phyloP scores from a whole-genome alignment of 1,284 basidiomycete species.

The Peniophora sp. region DNA sequence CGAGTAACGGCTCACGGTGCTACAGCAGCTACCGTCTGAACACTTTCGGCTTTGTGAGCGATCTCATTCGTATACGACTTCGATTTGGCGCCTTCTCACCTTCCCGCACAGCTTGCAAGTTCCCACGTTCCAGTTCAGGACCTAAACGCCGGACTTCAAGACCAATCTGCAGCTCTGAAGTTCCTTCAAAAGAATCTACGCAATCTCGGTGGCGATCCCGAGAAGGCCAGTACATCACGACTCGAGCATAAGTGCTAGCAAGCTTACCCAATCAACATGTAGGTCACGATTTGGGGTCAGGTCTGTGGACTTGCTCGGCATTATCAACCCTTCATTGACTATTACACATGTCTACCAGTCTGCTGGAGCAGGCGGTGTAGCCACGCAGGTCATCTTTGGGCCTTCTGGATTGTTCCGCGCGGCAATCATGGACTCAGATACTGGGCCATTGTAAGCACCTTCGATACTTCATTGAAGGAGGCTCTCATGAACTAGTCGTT shows the following conservation, averaged over 20 bases:
- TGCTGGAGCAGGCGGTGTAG: constrained; percentile 48
- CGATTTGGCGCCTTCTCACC: constrained; percentile 1
- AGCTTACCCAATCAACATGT: neutral
- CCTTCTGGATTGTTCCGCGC: constrained; percentile 39
- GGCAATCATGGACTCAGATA: constrained; percentile 44
- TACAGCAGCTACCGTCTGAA: constrained; percentile 49
- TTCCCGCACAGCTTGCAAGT: constrained; percentile 38
- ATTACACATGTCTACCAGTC: too few species aligned
- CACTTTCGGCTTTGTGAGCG: constrained; percentile 49
- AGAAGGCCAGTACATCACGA: constrained; percentile 31
- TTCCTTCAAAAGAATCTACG: constrained; percentile 58
- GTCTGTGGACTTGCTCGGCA: constrained; percentile 23
- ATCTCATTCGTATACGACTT: too few species aligned
- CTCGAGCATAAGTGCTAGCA: neutral
- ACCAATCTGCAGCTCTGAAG: constrained; percentile 48
- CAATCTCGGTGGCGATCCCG: constrained; percentile 56
- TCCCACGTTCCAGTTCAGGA: constrained; percentile 36
- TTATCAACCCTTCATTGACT: neutral
- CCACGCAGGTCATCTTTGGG: constrained; percentile 42
- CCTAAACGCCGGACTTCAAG: constrained; percentile 46
- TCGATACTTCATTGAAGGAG: neutral
- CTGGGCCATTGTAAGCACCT: constrained; percentile 40
- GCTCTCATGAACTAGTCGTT: neutral
- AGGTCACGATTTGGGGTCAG: constrained; percentile 59
- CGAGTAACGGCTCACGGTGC: neutral